phyloP scores from a whole-genome alignment of 2,329 filamentous ascomycete species.

The Ophiostoma quercus region DNA sequence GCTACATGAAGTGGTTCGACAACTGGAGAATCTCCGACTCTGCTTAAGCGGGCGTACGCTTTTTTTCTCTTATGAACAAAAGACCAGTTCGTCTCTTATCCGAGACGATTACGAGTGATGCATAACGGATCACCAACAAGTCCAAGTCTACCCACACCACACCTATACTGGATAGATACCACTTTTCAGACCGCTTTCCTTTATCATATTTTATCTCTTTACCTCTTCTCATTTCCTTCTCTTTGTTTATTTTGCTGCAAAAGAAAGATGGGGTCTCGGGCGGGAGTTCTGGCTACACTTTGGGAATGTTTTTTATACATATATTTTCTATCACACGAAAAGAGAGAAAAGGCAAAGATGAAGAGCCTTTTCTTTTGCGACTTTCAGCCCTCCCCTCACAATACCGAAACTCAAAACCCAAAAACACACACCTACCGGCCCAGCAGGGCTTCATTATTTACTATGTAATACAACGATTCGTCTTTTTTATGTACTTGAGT shows the following conservation, averaged over 20 bases:
- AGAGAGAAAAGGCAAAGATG: neutral
- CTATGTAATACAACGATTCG: constrained; percentile 25
- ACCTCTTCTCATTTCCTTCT: neutral
- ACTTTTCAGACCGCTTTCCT: neutral
- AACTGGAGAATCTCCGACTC: constrained; percentile 74
- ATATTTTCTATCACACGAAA: constrained; percentile 14
- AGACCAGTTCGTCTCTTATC: neutral
- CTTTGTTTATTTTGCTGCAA: constrained; percentile 12
- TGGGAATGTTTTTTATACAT: constrained; percentile 22
- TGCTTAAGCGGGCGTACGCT: neutral
- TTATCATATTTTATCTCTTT: neutral
- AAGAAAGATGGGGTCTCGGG: constrained; percentile 18
- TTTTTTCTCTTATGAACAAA: neutral
- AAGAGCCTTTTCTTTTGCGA: constrained; percentile 2
- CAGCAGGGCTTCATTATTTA: constrained; percentile 16
- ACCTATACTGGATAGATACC: constrained; percentile 19
- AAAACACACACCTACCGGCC: constrained; percentile 8
- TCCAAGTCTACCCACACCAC: neutral
- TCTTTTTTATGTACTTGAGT: constrained; percentile 11
- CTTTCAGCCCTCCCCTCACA: neutral
- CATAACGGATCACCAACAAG: constrained; percentile 7
- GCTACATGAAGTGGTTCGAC: constrained; percentile 89
- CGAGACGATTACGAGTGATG: neutral
- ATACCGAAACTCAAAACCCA: constrained; percentile 16
- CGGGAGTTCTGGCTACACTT: constrained; percentile 29